Percentiles rank a stretch among this genome's conserved stretches.
phyloP scores from a whole-genome alignment of 352 stramenopile genomes.

The Thraustochytrium striatum region DNA sequence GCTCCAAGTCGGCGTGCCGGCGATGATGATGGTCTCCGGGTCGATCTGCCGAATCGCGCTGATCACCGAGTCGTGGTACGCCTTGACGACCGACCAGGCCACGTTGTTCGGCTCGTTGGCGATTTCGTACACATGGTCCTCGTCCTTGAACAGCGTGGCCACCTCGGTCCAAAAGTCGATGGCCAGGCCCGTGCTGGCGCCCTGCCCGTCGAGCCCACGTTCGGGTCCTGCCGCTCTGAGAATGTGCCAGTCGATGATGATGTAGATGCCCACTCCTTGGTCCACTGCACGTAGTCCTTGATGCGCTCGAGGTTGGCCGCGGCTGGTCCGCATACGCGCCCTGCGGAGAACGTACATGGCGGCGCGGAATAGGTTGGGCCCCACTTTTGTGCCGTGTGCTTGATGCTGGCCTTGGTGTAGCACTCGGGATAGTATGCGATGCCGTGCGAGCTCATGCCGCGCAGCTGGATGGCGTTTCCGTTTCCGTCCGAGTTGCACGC shows the following conservation, averaged over 20 bases:
- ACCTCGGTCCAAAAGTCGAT: conserved; percentile 41
- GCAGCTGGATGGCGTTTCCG: conserved; percentile 22
- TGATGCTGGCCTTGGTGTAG: conserved; percentile 13
- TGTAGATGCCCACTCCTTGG: conserved; percentile 43
- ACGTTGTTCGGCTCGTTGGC: conserved; percentile 41
- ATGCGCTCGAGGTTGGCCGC: background rate
- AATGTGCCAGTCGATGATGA: conserved; percentile 50
- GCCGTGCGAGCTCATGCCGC: too few species aligned
- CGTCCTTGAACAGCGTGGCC: background rate
- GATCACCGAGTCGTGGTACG: background rate
- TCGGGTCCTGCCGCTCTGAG: conserved; percentile 40
- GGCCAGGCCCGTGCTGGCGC: background rate
- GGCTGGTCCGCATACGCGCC: background rate
- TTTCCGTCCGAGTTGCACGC: background rate
- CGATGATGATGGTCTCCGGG: background rate
- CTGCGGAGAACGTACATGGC: conserved; percentile 34
- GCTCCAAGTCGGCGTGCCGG: background rate
- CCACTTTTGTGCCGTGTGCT: conserved; percentile 14
- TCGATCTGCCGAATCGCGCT: background rate
- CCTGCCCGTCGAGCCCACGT: background rate
- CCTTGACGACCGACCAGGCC: conserved; percentile 2
- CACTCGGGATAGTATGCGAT: conserved; percentile 15
- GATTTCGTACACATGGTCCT: conserved; percentile 43
- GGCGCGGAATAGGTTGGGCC: background rate
- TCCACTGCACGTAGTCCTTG: conserved; percentile 17